Evolutionary conservation across 2,329 filamentous ascomycete species (phyloP).

Genomic region (Parastagonospora nodorum): DNA sequence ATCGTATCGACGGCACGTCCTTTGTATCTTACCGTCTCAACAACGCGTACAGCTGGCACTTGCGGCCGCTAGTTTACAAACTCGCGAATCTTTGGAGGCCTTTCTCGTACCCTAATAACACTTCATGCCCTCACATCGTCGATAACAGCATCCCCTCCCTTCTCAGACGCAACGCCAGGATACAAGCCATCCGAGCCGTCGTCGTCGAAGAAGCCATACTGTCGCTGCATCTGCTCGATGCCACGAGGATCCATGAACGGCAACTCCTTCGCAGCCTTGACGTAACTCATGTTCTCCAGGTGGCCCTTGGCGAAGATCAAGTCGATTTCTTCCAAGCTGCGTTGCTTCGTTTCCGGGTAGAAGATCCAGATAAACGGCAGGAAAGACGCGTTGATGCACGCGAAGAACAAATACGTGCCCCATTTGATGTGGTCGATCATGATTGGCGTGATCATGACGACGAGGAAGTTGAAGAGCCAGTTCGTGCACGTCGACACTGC

Average conservation of each 20-base stretch:
- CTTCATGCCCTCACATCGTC: slow-evolving; percentile 1
- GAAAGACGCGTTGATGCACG: slow-evolving; percentile 56
- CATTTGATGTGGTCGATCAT: slow-evolving; percentile 44
- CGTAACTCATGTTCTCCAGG: slow-evolving; percentile 64
- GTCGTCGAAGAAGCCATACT: slow-evolving; percentile 42
- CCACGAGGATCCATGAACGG: slow-evolving; percentile 59
- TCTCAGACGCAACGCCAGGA: background rate
- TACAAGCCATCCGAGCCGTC: slow-evolving; percentile 18
- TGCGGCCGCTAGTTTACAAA: no score
- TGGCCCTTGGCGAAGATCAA: slow-evolving; percentile 49
- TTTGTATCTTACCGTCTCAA: no score
- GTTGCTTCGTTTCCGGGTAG: slow-evolving; percentile 58
- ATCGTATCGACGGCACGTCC: no score
- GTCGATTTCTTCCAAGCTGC: slow-evolving; percentile 57
- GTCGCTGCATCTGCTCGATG: slow-evolving; percentile 55
- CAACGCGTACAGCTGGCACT: no score
- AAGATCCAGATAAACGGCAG: slow-evolving; percentile 58
- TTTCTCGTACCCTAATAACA: no score
- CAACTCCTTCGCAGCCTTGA: slow-evolving; percentile 62
- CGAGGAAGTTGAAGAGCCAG: slow-evolving; percentile 57
- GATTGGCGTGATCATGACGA: slow-evolving; percentile 51
- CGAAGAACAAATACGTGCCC: slow-evolving; percentile 53
- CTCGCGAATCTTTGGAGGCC: no score
- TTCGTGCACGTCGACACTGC: slow-evolving; percentile 58
- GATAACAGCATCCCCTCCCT: slow-evolving; percentile 1